Conservation (phyloP, 139 green algal genomes). For the Nannochloris sp. region DNA sequence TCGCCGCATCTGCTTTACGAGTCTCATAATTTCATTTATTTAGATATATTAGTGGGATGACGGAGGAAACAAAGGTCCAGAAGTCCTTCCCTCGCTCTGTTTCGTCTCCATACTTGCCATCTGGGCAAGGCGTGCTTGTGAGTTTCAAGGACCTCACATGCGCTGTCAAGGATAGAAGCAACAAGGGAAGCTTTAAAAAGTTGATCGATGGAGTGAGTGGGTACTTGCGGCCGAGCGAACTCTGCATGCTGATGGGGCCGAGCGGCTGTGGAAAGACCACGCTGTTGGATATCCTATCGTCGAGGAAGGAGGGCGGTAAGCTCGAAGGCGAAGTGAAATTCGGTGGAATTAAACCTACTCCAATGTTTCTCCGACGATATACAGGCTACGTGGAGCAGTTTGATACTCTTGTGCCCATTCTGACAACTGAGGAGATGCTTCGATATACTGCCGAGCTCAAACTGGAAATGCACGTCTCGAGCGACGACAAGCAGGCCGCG, state of each 20-base stretch:
- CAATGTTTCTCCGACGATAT: constrained; percentile 53
- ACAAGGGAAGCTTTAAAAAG: constrained; percentile 21
- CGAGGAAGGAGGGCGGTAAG: constrained; percentile 51
- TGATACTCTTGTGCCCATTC: constrained; percentile 28
- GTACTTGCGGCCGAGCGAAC: constrained; percentile 48
- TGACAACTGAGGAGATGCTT: constrained; percentile 32
- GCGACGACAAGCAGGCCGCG: not conserved
- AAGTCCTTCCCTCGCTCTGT: not conserved
- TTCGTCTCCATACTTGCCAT: not conserved
- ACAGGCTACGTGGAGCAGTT: constrained; percentile 77
- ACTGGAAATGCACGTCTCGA: constrained; percentile 1
- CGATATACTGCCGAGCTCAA: constrained; percentile 37
- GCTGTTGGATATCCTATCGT: constrained; percentile 36
- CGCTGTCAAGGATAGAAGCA: constrained; percentile 46
- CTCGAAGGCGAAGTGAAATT: constrained; percentile 52
- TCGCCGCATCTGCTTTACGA: no score
- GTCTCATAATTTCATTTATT: no score
- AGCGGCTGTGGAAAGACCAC: constrained; percentile 32
- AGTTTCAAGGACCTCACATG: constrained; percentile 41
- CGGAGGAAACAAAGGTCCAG: not conserved
- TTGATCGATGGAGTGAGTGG: constrained; percentile 52
- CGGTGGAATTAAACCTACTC: constrained; percentile 49
- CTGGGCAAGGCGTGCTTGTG: constrained; percentile 1
- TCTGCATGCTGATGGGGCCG: constrained; percentile 53
- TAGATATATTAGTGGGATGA: not conserved